phyloP scores from a whole-genome alignment of 441 rosid species.

The Populus hybrid region DNA sequence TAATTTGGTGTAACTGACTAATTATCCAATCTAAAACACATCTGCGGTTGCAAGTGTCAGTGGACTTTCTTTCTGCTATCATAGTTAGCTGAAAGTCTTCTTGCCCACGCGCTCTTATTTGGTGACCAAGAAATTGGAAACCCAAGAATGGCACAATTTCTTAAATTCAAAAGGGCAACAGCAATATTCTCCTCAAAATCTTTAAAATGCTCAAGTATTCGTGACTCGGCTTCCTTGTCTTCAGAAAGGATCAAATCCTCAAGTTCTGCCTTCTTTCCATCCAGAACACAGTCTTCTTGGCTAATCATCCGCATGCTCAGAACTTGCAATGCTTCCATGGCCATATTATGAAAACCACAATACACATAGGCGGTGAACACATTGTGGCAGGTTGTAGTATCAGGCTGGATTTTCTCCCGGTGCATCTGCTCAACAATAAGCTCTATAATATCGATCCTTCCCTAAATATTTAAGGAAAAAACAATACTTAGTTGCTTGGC shows the following conservation, averaged over 20 bases:
- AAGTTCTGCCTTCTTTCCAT: conserved; percentile 43
- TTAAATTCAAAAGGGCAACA: conserved; percentile 34
- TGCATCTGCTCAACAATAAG: conserved; percentile 61
- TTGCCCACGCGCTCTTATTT: conserved; percentile 59
- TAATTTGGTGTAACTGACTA: too few relatives aligned
- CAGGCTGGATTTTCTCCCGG: conserved; percentile 57
- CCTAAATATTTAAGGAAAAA: conserved; percentile 32
- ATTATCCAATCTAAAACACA: background rate
- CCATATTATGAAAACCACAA: conserved; percentile 45
- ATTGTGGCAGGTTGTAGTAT: conserved; percentile 60
- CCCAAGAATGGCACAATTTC: conserved; percentile 55
- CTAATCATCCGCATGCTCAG: conserved; percentile 69
- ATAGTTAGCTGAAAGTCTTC: conserved; percentile 42
- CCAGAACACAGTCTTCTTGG: conserved; percentile 31
- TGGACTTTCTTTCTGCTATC: conserved; percentile 9
- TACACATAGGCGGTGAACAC: conserved; percentile 55
- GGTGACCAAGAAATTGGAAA: conserved; percentile 59
- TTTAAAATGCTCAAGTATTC: conserved; percentile 42
- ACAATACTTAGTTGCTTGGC: background rate
- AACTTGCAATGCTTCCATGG: conserved; percentile 73
- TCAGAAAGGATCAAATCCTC: conserved; percentile 64
- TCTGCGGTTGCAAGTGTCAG: background rate
- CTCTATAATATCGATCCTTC: conserved; percentile 65
- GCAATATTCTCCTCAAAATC: conserved; percentile 42
- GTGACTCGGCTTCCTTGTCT: conserved; percentile 51